Percentiles rank a stretch among this genome's conserved stretches.
phyloP scores from a whole-genome alignment of 805 yeast genomes.

The Wickerhamiella lipophila region DNA sequence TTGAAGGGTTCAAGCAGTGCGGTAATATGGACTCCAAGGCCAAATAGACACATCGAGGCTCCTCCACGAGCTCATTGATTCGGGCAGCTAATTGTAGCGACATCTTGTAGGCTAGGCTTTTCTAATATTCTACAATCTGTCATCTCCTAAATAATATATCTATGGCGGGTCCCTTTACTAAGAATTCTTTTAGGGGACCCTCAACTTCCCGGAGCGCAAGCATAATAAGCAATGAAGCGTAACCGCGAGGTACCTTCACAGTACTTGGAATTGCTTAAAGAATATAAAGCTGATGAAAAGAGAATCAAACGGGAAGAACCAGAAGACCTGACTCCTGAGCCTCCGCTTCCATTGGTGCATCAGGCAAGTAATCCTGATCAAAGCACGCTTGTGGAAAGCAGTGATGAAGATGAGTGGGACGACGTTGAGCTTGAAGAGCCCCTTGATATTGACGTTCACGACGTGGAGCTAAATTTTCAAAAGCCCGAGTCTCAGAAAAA shows the following conservation, averaged over 20 bases:
- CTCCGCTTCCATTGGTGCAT: neutral
- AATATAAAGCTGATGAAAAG: neutral
- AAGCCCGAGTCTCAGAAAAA: neutral
- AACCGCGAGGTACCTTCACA: neutral
- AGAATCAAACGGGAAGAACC: neutral
- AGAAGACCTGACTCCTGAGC: neutral
- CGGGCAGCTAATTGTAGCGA: slow-evolving; percentile 15
- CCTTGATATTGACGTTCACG: neutral
- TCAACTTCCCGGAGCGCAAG: neutral
- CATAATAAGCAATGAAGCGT: slow-evolving; percentile 6
- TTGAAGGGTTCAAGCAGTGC: slow-evolving; percentile 19
- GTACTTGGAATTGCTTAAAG: slow-evolving; percentile 4
- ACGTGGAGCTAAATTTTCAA: slow-evolving; percentile 1
- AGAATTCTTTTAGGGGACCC: neutral
- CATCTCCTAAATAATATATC: no score
- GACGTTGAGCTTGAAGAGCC: slow-evolving; percentile 7
- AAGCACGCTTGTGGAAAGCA: slow-evolving; percentile 16
- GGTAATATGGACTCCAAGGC: slow-evolving; percentile 23
- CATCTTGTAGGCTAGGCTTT: no score
- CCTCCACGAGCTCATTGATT: slow-evolving; percentile 18
- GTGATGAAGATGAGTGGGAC: slow-evolving; percentile 21
- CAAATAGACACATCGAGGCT: slow-evolving; percentile 20
- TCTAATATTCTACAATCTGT: no score
- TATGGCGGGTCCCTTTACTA: neutral
- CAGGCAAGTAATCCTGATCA: slow-evolving; percentile 3